These are phyloP conservation scores for Rhodotorula glutinis DNA, from an alignment of 1,284 basidiomycete genomes.

Conservation along the genomic window DNA sequence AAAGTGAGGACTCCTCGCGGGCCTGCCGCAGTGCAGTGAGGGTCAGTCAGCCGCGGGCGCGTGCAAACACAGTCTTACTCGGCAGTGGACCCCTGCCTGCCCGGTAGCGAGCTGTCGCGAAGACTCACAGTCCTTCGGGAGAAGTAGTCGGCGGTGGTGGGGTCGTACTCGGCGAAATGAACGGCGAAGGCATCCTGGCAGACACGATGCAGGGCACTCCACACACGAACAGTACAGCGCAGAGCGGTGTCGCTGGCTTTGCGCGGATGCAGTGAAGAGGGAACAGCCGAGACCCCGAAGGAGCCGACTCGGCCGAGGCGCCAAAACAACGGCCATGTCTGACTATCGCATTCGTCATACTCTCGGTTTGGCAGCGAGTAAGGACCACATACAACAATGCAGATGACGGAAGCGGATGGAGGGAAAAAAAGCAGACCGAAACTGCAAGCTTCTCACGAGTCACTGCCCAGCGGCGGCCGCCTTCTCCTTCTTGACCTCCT, in stretches of 20 bases:
- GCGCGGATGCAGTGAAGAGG: too few relatives aligned
- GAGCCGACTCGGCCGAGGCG: too few relatives aligned
- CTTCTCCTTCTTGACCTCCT: conserved; percentile 3
- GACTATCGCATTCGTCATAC: too few relatives aligned
- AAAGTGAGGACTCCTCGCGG: conserved; percentile 23
- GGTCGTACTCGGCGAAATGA: background rate
- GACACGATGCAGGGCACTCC: too few relatives aligned
- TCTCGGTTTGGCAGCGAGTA: too few relatives aligned
- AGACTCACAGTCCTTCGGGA: background rate
- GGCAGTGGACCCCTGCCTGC: too few relatives aligned
- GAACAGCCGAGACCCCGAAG: too few relatives aligned
- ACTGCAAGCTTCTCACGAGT: too few relatives aligned
- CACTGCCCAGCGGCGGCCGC: background rate
- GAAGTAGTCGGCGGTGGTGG: background rate
- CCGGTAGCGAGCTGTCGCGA: background rate
- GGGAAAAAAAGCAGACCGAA: background rate
- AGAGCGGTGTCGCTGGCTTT: too few relatives aligned
- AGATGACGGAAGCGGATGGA: background rate
- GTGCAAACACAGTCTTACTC: too few relatives aligned
- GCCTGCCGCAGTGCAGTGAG: background rate
- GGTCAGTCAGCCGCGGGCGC: background rate
- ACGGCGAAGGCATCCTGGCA: background rate
- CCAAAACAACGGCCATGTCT: too few relatives aligned
- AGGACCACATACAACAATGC: background rate
- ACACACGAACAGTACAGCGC: too few relatives aligned